Conservation (phyloP, 2,329 filamentous ascomycete species). For the Calycina marina region DNA sequence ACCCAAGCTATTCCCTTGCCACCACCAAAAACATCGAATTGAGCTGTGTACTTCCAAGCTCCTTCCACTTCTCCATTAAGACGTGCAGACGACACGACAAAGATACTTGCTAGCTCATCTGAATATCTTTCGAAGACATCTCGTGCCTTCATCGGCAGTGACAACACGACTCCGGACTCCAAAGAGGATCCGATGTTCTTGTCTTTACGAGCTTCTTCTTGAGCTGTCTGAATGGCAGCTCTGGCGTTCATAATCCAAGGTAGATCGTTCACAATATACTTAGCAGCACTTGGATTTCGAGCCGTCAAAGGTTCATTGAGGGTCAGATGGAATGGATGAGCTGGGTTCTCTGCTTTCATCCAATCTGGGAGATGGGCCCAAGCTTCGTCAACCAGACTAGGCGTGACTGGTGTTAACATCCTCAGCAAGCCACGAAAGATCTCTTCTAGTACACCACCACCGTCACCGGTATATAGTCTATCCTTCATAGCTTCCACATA, state of each 20-base stretch:
- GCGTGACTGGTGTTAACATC: slow-evolving; percentile 70
- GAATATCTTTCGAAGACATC: slow-evolving; percentile 18
- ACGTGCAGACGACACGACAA: slow-evolving; percentile 53
- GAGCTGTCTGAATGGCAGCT: slow-evolving; percentile 55
- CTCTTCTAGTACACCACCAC: slow-evolving; percentile 45
- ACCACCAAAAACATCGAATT: slow-evolving; percentile 14
- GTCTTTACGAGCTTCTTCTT: slow-evolving; percentile 56
- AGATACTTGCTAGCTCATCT: slow-evolving; percentile 37
- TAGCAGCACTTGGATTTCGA: not conserved
- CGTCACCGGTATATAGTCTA: slow-evolving; percentile 70
- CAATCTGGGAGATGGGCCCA: slow-evolving; percentile 62
- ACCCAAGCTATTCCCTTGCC: slow-evolving; percentile 16
- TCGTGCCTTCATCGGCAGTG: slow-evolving; percentile 25
- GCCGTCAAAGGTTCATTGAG: slow-evolving; percentile 11
- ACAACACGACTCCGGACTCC: slow-evolving; percentile 55
- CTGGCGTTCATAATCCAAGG: slow-evolving; percentile 25
- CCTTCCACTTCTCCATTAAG: slow-evolving; percentile 30
- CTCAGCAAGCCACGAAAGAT: slow-evolving; percentile 60
- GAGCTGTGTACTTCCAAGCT: slow-evolving; percentile 26
- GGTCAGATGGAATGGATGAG: slow-evolving; percentile 29
- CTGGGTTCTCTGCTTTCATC: slow-evolving; percentile 32
- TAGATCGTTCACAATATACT: slow-evolving; percentile 10
- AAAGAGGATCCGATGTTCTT: slow-evolving; percentile 71
- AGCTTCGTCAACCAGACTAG: slow-evolving; percentile 73
- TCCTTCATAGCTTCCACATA: slow-evolving; percentile 93